Percentiles rank a stretch among this genome's conserved stretches.
Conservation (phyloP, 495 filamentous ascomycete genomes). For the Penicillium mononematosum region DNA sequence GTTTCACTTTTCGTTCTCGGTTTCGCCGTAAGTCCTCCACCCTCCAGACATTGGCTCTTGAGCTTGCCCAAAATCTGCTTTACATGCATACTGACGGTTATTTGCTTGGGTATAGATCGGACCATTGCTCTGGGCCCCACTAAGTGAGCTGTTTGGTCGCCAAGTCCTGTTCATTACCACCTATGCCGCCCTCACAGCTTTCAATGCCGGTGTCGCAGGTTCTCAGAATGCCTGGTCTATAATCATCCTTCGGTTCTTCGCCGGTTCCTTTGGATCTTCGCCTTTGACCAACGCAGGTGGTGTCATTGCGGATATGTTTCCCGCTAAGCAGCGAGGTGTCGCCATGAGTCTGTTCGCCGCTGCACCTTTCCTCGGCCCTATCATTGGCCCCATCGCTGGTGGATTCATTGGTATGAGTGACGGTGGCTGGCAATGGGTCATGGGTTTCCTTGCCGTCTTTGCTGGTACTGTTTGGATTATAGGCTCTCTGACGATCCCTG, state of each 20-base stretch:
- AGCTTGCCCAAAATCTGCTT: not conserved
- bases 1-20: slow-evolving; percentile 74
- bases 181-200: slow-evolving; percentile 62
- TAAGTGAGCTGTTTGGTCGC: slow-evolving; percentile 71
- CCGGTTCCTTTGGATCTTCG: slow-evolving; percentile 73
- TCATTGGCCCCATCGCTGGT: slow-evolving; percentile 59
- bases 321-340: slow-evolving; percentile 59
- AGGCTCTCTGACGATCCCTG: slow-evolving; percentile 53
- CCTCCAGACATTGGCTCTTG: not conserved
- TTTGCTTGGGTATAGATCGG: slow-evolving; percentile 22
- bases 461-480: slow-evolving; percentile 57
- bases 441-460: slow-evolving; percentile 55
- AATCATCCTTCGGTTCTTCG: slow-evolving; percentile 74
- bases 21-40: slow-evolving; percentile 55
- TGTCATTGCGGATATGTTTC: slow-evolving; percentile 75
- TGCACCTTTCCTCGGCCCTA: slow-evolving; percentile 70
- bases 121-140: slow-evolving; percentile 64
- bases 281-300: slow-evolving; percentile 72
- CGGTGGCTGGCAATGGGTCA: slow-evolving; percentile 65
- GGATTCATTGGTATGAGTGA: slow-evolving; percentile 58
- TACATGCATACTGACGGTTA: slow-evolving; percentile 1
- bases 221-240: slow-evolving; percentile 63
- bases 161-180: slow-evolving; percentile 66
- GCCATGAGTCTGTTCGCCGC: slow-evolving; percentile 64
- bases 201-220: slow-evolving; percentile 64